Base-by-base conservation (phyloP, 2,329 filamentous ascomycete species). In the Penicillium sp. region DNA sequence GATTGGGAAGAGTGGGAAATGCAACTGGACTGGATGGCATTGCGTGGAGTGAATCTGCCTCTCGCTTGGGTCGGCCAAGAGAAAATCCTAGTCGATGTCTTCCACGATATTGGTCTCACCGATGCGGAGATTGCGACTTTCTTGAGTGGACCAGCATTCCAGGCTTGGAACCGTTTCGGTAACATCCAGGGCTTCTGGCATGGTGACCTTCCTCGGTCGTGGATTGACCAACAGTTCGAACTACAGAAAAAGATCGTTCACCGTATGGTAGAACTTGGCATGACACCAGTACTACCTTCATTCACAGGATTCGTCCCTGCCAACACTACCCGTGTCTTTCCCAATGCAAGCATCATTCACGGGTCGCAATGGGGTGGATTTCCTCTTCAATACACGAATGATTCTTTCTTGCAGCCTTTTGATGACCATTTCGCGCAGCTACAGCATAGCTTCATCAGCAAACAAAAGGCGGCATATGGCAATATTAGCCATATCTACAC, bases 121-220 rank as follows among this genome's bases (percentile, higher is more conserved):
- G 67, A 79, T 33, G 60, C 66, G 4, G 78, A 82, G 23, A 79
- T 82, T 43, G 47, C 69, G 1, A 65, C 72, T 1, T 83, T 80
- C 63, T 69, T 83, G 48, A 79, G 75, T 45, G 79, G 80, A 0
- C 80, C 80, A 1, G 79, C 79, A 0, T 82, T 82, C 52, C 78
- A 80, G 53, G 70, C 79, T 10, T 83, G 80, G 80, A 82, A 82
- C 57, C 75, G 78, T n/a, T 79, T 83, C 51, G 80, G 79, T 9
- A 83, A 83, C 58, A 81, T 80, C 16, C 79, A 81, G 58, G 75
- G 77, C 7, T 79, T 77, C 1, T 82, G 79, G 80, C 74, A 73
- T 29, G 76, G 74, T 3, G 65, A 74, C 2, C 59, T 82, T 11
- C 77, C 80, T 3, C 56, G 69, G 23, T 59, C 68, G 24, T 83